A percentile compares a stretch with the other conserved stretches of the same genome.
Evolutionary conservation across 768 basidiomycete species (phyloP).

Genomic region (Boletus eberwhitei): DNA sequence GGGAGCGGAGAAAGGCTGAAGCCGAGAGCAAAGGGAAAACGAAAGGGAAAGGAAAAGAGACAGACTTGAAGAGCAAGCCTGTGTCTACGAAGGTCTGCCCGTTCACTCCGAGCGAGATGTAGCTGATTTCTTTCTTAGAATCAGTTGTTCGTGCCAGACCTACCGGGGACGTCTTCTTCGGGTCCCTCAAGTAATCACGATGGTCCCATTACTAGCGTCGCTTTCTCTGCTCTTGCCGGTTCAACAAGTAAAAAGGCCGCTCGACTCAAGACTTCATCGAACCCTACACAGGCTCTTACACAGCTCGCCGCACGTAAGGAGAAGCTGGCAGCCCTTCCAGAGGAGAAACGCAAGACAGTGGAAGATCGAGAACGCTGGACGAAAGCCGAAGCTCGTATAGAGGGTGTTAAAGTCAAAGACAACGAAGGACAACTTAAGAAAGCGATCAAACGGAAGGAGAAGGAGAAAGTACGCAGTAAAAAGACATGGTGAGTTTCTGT

Average conservation of each 20-base stretch:
- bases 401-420: slow-evolving; percentile 89
- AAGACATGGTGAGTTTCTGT: slow-evolving; percentile 69
- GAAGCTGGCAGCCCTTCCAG: slow-evolving; percentile 71
- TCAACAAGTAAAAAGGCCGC: slow-evolving; percentile 45
- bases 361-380: slow-evolving; percentile 87
- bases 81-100: slow-evolving; percentile 52
- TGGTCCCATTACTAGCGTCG: slow-evolving; percentile 54
- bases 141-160: slow-evolving; percentile 70
- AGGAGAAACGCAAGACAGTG: slow-evolving; percentile 76
- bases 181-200: slow-evolving; percentile 31
- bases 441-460: slow-evolving; percentile 89
- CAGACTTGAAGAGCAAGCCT: slow-evolving; percentile 42
- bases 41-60: slow-evolving; percentile 48
- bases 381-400: slow-evolving; percentile 83
- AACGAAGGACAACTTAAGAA: slow-evolving; percentile 86
- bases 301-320: slow-evolving; percentile 76
- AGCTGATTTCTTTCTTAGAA: slow-evolving; percentile 38
- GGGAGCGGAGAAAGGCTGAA: slow-evolving; percentile 72
- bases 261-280: slow-evolving; percentile 66
- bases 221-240: slow-evolving; percentile 64
- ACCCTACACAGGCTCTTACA: slow-evolving; percentile 81
- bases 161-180: slow-evolving; percentile 19
- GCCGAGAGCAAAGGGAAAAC: slow-evolving; percentile 52
- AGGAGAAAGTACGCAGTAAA: slow-evolving; percentile 80
- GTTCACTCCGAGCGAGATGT: background rate